Conservation (phyloP, 2,329 filamentous ascomycete genomes). For the Rhinocladiella similis region DNA sequence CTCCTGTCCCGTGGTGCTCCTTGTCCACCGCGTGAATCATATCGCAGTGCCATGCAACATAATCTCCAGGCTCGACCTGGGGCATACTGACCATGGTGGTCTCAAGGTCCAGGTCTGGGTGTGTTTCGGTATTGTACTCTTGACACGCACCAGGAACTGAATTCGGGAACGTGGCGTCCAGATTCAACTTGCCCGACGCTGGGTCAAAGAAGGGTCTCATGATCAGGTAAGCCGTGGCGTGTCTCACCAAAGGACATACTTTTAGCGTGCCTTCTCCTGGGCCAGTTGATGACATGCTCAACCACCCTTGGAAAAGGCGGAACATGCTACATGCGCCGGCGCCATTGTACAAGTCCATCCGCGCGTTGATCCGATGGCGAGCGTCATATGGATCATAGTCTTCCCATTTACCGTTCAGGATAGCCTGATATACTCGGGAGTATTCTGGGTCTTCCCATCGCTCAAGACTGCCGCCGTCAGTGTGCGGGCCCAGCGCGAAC, state of each 20-base stretch:
- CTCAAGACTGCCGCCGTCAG: constrained; percentile 73
- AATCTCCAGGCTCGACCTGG: constrained; percentile 69
- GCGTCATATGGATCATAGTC: constrained; percentile 80
- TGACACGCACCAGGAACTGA: constrained; percentile 68
- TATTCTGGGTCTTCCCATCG: constrained; percentile 73
- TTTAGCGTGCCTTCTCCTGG: constrained; percentile 77
- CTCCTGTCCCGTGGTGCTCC: constrained; percentile 67
- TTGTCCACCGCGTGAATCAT: constrained; percentile 80
- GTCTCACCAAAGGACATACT: constrained; percentile 74
- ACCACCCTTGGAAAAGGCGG: constrained; percentile 87
- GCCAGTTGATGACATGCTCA: constrained; percentile 71
- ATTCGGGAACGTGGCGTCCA: constrained; percentile 63
- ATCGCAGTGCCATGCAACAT: constrained; percentile 59
- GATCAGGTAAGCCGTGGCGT: constrained; percentile 76
- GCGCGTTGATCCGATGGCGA: constrained; percentile 64
- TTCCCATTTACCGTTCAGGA: constrained; percentile 78
- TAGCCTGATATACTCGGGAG: constrained; percentile 68
- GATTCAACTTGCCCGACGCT: constrained; percentile 42
- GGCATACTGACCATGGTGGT: constrained; percentile 73
- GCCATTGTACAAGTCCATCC: constrained; percentile 76
- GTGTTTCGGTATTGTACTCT: constrained; percentile 63
- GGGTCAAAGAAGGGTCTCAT: constrained; percentile 80
- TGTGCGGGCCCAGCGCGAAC: constrained; percentile 72
- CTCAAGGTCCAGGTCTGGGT: constrained; percentile 69
- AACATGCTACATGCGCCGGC: constrained; percentile 82